Base-by-base conservation (phyloP, 1,284 basidiomycete genomes). In the Pseudozyma tsukubaensis region DNA sequence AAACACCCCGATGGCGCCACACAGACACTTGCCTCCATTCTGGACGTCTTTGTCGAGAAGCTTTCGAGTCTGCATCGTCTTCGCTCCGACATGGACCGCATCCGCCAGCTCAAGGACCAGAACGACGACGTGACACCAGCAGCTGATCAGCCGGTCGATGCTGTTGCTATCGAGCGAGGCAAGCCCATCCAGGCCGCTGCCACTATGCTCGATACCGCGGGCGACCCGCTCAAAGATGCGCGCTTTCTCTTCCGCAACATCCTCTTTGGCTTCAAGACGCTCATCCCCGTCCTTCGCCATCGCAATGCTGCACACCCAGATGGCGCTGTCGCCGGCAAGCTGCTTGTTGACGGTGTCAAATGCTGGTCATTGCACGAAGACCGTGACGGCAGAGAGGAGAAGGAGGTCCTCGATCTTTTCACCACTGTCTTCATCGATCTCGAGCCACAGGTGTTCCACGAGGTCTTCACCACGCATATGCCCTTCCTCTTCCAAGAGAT, bases 211-310 rank as follows among this genome's bases (percentile, higher is more conserved):
- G 86, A 86, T 59, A 72, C 76, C n/a, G 83, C 81, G 11, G 78
- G 82, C 21, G 85, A 86, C 55, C 80, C 84, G 7, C 75, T 86
- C 70, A 85, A 86, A 65, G 85, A 79, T 49, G 92, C 91, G 43
- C 91, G 94, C 40, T 89, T 91, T 65, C 88, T 99, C 21, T 92
- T 94, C 85, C 91, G 94, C 69, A 93, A 94, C 14, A 88, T 99
- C 50, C 88, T 97, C 14, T 94, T 94, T 77, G 94, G 93, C 7
- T 92, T 97, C 85, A 92, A 95, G 56, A 91, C 92, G 1, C 90
- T 92, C 69, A 88, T 99, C 12, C 87, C 88, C 29, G 90, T 90
- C 24, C 87, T 98, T 69, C 92, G 92, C 75, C 92, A 92, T 82
- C 89, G 90, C 68, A 92, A 94, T 21, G 91, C 90, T 8, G 89